phyloP scores from a whole-genome alignment of 2,329 filamentous ascomycete species.

The Aspergillus fumigatiaffinis region DNA sequence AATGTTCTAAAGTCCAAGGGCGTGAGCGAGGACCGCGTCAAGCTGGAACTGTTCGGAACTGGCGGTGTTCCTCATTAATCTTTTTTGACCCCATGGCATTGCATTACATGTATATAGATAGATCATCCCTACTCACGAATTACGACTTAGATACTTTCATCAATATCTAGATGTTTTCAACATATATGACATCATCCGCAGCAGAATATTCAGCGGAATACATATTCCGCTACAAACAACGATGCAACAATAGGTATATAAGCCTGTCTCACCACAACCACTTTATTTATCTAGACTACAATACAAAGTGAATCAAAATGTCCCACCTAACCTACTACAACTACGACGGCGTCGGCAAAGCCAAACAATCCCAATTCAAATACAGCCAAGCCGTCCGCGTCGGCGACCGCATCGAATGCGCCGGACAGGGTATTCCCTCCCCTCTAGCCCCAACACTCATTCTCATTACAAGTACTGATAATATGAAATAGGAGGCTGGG shows the following conservation, averaged over 20 bases:
- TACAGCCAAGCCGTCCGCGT: slow-evolving; percentile 51
- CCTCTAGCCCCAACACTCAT: background rate
- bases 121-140: background rate
- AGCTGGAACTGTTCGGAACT: slow-evolving; percentile 63
- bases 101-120: background rate
- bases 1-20: slow-evolving; percentile 51
- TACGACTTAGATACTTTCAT: background rate
- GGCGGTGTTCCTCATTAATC: slow-evolving; percentile 33
- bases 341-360: slow-evolving; percentile 39
- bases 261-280: too few relatives aligned
- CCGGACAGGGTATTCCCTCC: slow-evolving; percentile 20
- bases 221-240: background rate
- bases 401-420: slow-evolving; percentile 45
- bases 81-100: too few relatives aligned
- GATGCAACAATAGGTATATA: background rate
- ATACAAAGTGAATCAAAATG: slow-evolving; percentile 18
- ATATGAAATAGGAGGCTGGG: slow-evolving; percentile 32
- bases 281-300: background rate
- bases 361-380: slow-evolving; percentile 27
- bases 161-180: background rate
- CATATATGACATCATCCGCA: background rate
- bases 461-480: background rate
- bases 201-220: background rate
- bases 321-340: slow-evolving; percentile 37
- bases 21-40: slow-evolving; percentile 54